Conservation (phyloP, 2,329 filamentous ascomycete species). For the Epichloe hybrida region DNA sequence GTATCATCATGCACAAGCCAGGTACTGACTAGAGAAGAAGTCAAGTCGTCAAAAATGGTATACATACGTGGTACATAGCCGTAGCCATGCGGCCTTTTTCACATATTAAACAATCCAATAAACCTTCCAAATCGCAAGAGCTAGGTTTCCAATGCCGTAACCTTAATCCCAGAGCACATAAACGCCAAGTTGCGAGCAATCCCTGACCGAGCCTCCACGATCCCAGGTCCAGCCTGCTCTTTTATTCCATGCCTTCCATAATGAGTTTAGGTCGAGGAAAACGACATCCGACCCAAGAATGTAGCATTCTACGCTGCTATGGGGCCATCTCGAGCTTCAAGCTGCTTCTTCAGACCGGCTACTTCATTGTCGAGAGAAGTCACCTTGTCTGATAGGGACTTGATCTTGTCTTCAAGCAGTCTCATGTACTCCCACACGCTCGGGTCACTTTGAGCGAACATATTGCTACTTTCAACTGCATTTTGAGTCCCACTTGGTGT, state of each 20-base stretch:
- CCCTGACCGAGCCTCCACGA: not conserved
- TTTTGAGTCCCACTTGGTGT: constrained; percentile 39
- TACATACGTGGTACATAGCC: not conserved
- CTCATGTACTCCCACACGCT: constrained; percentile 63
- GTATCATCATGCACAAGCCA: not conserved
- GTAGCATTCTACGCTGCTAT: constrained; percentile 3
- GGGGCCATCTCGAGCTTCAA: constrained; percentile 18
- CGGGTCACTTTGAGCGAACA: constrained; percentile 48
- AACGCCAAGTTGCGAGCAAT: constrained; percentile 1
- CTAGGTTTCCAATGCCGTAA: constrained; percentile 15
- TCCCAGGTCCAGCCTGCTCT: not conserved
- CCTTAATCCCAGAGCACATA: constrained; percentile 12
- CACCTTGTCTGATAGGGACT: constrained; percentile 22
- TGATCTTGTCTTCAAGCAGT: constrained; percentile 45
- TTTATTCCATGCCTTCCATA: not conserved
- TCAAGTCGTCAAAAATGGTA: not conserved
- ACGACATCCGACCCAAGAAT: not conserved
- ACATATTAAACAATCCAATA: constrained; percentile 13
- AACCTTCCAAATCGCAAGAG: constrained; percentile 18
- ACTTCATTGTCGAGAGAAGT: constrained; percentile 21
- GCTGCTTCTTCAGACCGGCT: constrained; percentile 19
- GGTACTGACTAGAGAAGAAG: not conserved
- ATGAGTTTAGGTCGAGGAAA: not conserved
- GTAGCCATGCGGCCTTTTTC: not conserved
- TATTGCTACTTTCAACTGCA: constrained; percentile 48